Evolutionary conservation across 331 rosid genomes (phyloP), one percentile per base, ranked within the genome.

Genomic region (Rosa hybrid): DNA sequence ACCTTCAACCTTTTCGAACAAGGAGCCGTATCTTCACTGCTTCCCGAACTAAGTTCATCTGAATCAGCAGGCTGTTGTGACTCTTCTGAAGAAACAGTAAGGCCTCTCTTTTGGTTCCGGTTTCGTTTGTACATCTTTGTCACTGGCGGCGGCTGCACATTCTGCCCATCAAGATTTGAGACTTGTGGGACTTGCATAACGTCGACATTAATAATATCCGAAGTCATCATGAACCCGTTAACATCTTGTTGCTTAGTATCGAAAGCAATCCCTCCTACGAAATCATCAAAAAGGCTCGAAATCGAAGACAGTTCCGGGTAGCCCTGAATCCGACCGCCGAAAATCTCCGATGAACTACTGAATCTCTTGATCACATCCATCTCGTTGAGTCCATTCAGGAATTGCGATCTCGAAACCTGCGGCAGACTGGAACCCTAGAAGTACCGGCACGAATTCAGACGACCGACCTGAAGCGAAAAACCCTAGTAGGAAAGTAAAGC

Each of bases 1-100:
- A 54, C 67, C 81, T 78, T 89, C 70, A 1, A 64, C 71, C 81
- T 84, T 80, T 91, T 89, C 49, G 74, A 0, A 54, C 72, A 78
- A 51, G 57, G 80, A 20, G 2, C 68, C 64, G 59, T 14, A 39
- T 23, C 80, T 64, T 84, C 84, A 72, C 57, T 76, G 13, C 18
- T 27, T 50, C 77, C 30, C 16, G 77, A 50, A 72, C 48, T 0
- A 42, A 42, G 45, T 17, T 16, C 59, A 42, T 62, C 79, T 16
- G 71, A 76, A 59, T 10, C 6, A 59, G 23, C 70, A 41, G 4
- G 20, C 51, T 3, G 18, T 11, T 39, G 39, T 12, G 78, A 54
- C 53, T n/a, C 68, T 74, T 56, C 50, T 12, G 78, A 20, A 62
- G 60, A 8, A 62, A 27, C 71, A 14, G 49, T 11, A 45, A 16